A percentile compares a stretch with the other conserved stretches of the same genome.
These are phyloP conservation scores for Monosporascus sp. DNA, from an alignment of 2,329 filamentous ascomycete species.

Conservation along the genomic window DNA sequence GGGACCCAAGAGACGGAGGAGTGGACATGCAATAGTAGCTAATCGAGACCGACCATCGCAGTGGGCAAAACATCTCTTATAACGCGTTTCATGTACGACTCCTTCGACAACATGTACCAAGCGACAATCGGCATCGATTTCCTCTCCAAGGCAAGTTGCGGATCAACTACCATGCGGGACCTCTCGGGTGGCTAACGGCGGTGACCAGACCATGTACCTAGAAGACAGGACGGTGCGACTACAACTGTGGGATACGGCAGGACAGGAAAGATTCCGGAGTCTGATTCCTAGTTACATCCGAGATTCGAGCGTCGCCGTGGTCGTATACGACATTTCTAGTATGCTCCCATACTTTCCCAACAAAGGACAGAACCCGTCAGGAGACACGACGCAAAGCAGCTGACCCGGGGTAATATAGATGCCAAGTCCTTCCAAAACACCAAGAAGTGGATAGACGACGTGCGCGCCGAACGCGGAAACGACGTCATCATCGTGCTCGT, in stretches of 20 bases:
- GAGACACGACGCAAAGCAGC: constrained; percentile 1
- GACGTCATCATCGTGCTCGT: constrained; percentile 98
- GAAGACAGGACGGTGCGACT: constrained; percentile 96
- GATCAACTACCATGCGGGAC: neutral
- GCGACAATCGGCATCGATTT: constrained; percentile 99
- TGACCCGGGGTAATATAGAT: constrained; percentile 42
- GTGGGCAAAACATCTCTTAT: constrained; percentile 98
- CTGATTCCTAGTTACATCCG: constrained; percentile 98
- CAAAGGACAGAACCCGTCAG: neutral
- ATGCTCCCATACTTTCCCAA: constrained; percentile 17
- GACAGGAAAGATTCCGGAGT: constrained; percentile 94
- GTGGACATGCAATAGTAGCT: constrained; percentile 3
- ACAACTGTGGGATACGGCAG: constrained; percentile 97
- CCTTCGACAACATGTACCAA: constrained; percentile 99
- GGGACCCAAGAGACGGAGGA: neutral
- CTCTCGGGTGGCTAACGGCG: neutral
- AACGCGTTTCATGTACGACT: constrained; percentile 99
- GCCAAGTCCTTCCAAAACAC: constrained; percentile 98
- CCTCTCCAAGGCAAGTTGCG: constrained; percentile 74
- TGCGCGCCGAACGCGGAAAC: constrained; percentile 91
- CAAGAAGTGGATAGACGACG: constrained; percentile 98
- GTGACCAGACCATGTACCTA: constrained; percentile 86
- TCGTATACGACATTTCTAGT: constrained; percentile 98
- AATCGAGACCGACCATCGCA: constrained; percentile 32
- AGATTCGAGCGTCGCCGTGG: constrained; percentile 94